phyloP scores from a whole-genome alignment of 257 asterid species.

The Primulina huaijiensis region DNA sequence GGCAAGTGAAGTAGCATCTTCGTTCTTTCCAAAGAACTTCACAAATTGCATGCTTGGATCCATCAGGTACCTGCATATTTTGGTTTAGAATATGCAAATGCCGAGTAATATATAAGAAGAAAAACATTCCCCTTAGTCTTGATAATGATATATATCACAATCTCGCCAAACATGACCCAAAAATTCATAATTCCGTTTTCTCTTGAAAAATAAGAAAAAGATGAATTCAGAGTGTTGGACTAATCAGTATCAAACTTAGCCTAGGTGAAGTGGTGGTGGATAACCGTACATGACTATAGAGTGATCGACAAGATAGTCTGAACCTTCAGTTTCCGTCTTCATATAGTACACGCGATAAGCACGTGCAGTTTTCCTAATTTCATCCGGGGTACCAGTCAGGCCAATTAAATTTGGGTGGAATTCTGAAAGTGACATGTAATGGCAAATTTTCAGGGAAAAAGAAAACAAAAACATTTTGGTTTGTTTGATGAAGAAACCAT shows the following conservation, averaged over 20 bases:
- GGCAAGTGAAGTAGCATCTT: conserved; percentile 53
- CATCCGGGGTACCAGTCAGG: conserved; percentile 74
- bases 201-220: background rate
- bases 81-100: background rate
- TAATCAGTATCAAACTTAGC: background rate
- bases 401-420: conserved; percentile 89
- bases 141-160: background rate
- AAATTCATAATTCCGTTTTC: background rate
- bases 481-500: conserved; percentile 11
- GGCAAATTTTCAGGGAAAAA: conserved; percentile 4
- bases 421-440: conserved; percentile 42
- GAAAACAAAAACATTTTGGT: background rate
- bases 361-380: conserved; percentile 78
- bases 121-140: too few species aligned
- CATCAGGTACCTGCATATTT: conserved; percentile 74
- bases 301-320: conserved; percentile 94
- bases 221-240: background rate
- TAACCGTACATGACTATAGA: conserved; percentile 82
- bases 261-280: conserved; percentile 7
- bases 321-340: conserved; percentile 95
- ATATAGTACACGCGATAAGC: conserved; percentile 92
- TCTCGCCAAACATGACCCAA: background rate
- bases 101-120: background rate
- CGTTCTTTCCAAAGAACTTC: conserved; percentile 81
- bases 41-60: conserved; percentile 85